Conservation (phyloP, 352 stramenopile species). For the Phytopythium sindhum region DNA sequence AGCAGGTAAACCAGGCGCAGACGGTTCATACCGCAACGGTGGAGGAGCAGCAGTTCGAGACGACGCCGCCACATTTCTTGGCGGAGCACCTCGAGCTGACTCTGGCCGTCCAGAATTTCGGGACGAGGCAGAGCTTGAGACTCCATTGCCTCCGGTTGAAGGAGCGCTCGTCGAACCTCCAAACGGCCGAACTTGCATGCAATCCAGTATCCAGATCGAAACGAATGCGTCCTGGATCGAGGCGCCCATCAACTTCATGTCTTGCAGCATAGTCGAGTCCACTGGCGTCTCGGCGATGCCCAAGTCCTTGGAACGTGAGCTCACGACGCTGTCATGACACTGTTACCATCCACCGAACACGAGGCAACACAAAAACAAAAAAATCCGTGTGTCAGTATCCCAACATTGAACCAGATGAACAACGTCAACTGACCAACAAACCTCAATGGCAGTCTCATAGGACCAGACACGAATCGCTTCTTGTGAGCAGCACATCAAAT, state of each 20-base stretch:
- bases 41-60: background rate
- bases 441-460: slow-evolving; percentile 78
- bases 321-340: slow-evolving; percentile 76
- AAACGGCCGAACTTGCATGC: slow-evolving; percentile 73
- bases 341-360: slow-evolving; percentile 14
- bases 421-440: slow-evolving; percentile 12
- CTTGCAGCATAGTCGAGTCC: slow-evolving; percentile 75
- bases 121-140: slow-evolving; percentile 9
- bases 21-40: background rate
- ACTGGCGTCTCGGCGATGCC: slow-evolving; percentile 50
- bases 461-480: slow-evolving; percentile 82
- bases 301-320: slow-evolving; percentile 50
- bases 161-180: slow-evolving; percentile 10
- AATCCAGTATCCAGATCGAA: slow-evolving; percentile 74
- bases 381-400: background rate
- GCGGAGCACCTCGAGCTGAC: slow-evolving; percentile 12
- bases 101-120: slow-evolving; percentile 12
- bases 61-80: slow-evolving; percentile 1
- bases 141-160: slow-evolving; percentile 1
- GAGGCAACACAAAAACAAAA: background rate
- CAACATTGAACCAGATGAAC: background rate
- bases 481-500: slow-evolving; percentile 69
- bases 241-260: slow-evolving; percentile 80
- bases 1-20: background rate
- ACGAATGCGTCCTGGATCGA: slow-evolving; percentile 82